Conservation (phyloP, 768 basidiomycete genomes). For the Dacryopinax primogenitus region DNA sequence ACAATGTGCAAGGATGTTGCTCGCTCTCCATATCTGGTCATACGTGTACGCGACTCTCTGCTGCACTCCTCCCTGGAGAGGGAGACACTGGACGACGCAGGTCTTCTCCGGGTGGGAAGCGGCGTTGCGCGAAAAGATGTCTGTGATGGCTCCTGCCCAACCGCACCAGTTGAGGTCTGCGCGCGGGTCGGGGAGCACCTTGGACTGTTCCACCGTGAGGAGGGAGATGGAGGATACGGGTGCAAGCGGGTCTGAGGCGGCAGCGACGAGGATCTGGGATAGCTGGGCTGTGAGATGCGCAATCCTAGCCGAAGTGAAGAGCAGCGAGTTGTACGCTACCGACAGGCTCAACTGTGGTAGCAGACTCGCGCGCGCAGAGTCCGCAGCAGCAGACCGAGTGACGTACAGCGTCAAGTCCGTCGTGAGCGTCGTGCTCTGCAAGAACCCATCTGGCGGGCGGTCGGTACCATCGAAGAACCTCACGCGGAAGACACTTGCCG, state of each 20-base stretch:
- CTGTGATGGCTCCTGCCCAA: constrained; percentile 93
- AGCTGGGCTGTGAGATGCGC: constrained; percentile 74
- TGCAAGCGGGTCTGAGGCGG: constrained; percentile 51
- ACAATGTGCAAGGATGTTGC: constrained; percentile 82
- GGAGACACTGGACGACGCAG: constrained; percentile 74
- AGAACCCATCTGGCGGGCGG: constrained; percentile 54
- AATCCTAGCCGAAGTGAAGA: constrained; percentile 73
- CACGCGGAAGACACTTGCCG: constrained; percentile 61
- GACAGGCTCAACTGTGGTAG: constrained; percentile 66
- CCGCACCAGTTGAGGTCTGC: constrained; percentile 93
- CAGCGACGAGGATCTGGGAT: constrained; percentile 58
- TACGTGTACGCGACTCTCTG: constrained; percentile 60
- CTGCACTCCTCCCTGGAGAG: constrained; percentile 34
- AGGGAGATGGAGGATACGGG: constrained; percentile 70
- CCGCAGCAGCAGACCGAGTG: constrained; percentile 44
- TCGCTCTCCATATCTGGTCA: constrained; percentile 62
- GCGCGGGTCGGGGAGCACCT: constrained; percentile 65
- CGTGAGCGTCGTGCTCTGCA: constrained; percentile 65
- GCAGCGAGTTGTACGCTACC: constrained; percentile 84
- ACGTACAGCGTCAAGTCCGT: constrained; percentile 92
- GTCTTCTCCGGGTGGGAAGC: constrained; percentile 60
- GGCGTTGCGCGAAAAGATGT: constrained; percentile 86
- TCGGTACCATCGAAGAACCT: constrained; percentile 95
- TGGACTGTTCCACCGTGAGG: constrained; percentile 55
- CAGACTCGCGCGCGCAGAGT: constrained; percentile 51